Evolutionary conservation across 352 stramenopile genomes (phyloP).

Genomic region (Proteromonas lacertae): DNA sequence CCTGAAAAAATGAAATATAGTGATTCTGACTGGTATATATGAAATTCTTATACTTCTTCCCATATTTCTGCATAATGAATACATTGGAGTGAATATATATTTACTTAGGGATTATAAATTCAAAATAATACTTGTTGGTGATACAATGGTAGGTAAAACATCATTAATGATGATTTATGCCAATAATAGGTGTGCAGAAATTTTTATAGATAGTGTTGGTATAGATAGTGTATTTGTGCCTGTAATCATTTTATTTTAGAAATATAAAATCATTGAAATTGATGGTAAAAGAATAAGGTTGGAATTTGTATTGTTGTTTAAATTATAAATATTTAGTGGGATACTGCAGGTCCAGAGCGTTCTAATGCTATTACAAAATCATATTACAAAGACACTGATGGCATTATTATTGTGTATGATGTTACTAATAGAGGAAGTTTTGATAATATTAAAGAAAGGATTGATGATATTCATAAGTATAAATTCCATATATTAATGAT

Average conservation of each 20-base stretch:
- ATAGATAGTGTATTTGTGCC: background rate
- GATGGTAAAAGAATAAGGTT: background rate
- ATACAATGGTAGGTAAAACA: background rate
- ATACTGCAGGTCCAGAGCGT: constrained; percentile 69
- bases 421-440: constrained; percentile 57
- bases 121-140: constrained; percentile 1
- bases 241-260: too few species aligned
- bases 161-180: background rate
- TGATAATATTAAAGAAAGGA: constrained; percentile 89
- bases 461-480: constrained; percentile 39
- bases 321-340: constrained; percentile 20
- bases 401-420: constrained; percentile 79
- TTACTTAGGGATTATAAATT: background rate
- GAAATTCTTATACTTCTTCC: too few species aligned
- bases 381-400: constrained; percentile 93
- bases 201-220: background rate
- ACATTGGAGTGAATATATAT: too few species aligned
- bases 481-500: constrained; percentile 40
- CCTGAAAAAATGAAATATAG: too few species aligned
- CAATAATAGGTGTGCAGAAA: background rate
- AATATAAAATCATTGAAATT: too few species aligned
- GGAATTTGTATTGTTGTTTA: background rate
- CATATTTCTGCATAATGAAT: too few species aligned
- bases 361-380: too few species aligned
- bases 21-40: too few species aligned